Conservation (phyloP, 257 asterid genomes). For the Solanum okadae region DNA sequence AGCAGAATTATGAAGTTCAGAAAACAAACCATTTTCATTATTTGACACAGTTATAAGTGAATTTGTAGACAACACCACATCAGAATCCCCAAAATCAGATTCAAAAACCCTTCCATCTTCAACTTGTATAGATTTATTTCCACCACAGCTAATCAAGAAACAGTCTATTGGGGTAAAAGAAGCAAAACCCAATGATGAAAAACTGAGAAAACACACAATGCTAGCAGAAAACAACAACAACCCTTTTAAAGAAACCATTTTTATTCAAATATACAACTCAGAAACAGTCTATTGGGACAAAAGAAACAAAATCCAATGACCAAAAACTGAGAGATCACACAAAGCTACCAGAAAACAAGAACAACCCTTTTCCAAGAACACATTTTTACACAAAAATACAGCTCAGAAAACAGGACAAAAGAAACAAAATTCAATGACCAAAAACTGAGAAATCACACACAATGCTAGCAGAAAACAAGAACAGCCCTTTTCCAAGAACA, state of each 20-base stretch:
- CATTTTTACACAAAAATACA: neutral
- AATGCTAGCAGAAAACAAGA: neutral
- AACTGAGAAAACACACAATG: neutral
- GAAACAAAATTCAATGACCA: conserved; percentile 2
- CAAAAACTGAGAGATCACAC: neutral
- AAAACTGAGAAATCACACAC: neutral
- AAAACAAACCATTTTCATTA: neutral
- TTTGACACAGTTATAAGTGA: conserved; percentile 18
- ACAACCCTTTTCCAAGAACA: neutral
- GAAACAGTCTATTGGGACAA: conserved; percentile 9
- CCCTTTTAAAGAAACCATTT: neutral
- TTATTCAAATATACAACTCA: neutral
- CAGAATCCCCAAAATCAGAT: conserved; percentile 24
- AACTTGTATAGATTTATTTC: conserved; percentile 4
- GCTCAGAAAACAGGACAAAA: neutral
- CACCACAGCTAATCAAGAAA: conserved; percentile 27
- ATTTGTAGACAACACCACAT: conserved; percentile 7
- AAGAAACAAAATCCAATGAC: conserved; percentile 8
- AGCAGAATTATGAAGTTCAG: conserved; percentile 20
- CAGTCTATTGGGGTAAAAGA: conserved; percentile 22
- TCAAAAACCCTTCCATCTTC: conserved; percentile 31
- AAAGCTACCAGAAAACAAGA: neutral
- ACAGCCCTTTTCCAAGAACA: neutral
- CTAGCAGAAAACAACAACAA: neutral
- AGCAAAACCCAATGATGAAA: conserved; percentile 2